These are phyloP conservation scores for Entomortierella parvispora DNA, from an alignment of 192 early-diverging fungal genomes.

Conservation along the genomic window DNA sequence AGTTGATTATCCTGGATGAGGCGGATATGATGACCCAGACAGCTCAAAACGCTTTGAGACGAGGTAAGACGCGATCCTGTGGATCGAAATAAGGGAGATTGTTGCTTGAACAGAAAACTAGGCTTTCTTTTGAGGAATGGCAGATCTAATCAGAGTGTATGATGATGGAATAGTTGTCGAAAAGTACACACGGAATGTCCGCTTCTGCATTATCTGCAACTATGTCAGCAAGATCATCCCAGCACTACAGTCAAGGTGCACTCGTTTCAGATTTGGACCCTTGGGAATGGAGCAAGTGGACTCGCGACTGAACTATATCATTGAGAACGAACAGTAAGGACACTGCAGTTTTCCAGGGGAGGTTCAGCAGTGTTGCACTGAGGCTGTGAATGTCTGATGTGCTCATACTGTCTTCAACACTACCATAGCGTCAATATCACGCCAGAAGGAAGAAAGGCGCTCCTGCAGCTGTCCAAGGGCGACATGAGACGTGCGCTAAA, in stretches of 20 bases:
- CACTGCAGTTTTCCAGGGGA: constrained; percentile 2
- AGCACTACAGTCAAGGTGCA: constrained; percentile 98
- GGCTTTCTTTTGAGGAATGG: too few species aligned
- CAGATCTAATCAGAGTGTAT: too few species aligned
- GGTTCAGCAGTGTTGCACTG: not conserved
- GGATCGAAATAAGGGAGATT: too few species aligned
- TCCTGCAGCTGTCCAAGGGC: constrained; percentile 87
- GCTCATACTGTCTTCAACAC: not conserved
- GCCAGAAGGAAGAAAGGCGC: constrained; percentile 79
- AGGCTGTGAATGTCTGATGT: too few species aligned
- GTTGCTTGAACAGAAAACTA: too few species aligned
- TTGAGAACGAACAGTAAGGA: constrained; percentile 71
- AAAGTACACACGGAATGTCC: constrained; percentile 97
- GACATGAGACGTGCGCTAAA: constrained; percentile 98
- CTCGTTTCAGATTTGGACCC: constrained; percentile 94
- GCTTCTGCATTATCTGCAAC: constrained; percentile 99
- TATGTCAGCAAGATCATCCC: constrained; percentile 98
- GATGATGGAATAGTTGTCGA: constrained; percentile 85
- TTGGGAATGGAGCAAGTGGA: constrained; percentile 84
- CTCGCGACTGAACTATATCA: constrained; percentile 74
- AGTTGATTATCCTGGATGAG: constrained; percentile 97
- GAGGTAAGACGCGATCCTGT: constrained; percentile 63
- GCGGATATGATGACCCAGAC: constrained; percentile 95
- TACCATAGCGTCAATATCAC: constrained; percentile 77
- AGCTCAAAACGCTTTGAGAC: constrained; percentile 92